A percentile compares a stretch with the other conserved stretches of the same genome.
Conservation (phyloP, 1,284 basidiomycete species). For the Trametes polyzona region DNA sequence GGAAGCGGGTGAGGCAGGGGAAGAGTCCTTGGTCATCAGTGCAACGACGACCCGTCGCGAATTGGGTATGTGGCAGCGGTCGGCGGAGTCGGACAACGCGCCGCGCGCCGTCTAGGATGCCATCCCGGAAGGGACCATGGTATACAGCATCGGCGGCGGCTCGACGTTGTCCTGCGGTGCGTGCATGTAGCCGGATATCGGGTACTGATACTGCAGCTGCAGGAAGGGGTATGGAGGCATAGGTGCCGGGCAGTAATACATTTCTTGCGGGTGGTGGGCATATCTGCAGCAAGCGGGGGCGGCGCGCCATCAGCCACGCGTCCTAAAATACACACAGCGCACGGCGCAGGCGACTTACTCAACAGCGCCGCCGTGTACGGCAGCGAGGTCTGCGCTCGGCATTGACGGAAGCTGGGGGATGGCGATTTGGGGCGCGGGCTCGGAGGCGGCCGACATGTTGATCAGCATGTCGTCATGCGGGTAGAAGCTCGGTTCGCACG, state of each 20-base stretch:
- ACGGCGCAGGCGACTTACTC: constrained; percentile 8
- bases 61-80: constrained; percentile 3
- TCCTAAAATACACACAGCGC: not conserved
- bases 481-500: constrained; percentile 6
- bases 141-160: constrained; percentile 17
- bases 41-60: no score
- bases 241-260: constrained; percentile 18
- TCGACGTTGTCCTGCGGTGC: constrained; percentile 10
- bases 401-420: constrained; percentile 25
- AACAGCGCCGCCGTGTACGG: constrained; percentile 14
- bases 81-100: not conserved
- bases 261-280: constrained; percentile 8
- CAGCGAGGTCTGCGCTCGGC: constrained; percentile 7
- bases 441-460: constrained; percentile 11
- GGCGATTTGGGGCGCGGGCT: constrained; percentile 20
- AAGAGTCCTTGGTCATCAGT: not conserved
- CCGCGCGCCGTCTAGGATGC: constrained; percentile 2
- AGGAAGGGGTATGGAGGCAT: constrained; percentile 21
- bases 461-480: constrained; percentile 22
- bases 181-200: constrained; percentile 7
- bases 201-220: constrained; percentile 24
- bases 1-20: not conserved
- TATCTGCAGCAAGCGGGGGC: no score
- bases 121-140: constrained; percentile 19
- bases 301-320: not conserved